phyloP scores from a whole-genome alignment of 108 stramenopile species.

The Fragilariopsis cylindrus region DNA sequence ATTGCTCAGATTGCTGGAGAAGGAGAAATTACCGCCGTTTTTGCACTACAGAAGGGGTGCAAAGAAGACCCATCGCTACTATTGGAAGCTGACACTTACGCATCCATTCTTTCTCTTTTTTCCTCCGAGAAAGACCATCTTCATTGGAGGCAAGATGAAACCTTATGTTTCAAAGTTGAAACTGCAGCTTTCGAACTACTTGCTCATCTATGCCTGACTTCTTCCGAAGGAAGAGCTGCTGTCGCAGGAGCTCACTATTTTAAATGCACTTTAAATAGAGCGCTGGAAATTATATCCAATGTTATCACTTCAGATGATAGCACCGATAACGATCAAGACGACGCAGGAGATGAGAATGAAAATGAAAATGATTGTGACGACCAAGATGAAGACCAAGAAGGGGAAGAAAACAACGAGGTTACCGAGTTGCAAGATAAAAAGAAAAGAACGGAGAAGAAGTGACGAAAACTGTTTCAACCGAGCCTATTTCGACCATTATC shows the following conservation, averaged over 20 bases:
- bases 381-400: constrained; percentile 20
- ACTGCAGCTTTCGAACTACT: constrained; percentile 40
- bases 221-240: constrained; percentile 40
- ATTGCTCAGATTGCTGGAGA: constrained; percentile 77
- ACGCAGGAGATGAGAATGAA: constrained; percentile 11
- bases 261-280: constrained; percentile 31
- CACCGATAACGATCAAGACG: constrained; percentile 1
- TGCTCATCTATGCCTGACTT: constrained; percentile 36
- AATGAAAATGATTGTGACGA: constrained; percentile 6
- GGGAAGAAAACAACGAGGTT: not conserved
- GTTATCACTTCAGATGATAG: constrained; percentile 10
- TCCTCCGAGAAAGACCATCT: constrained; percentile 25
- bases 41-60: constrained; percentile 64
- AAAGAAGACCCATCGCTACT: constrained; percentile 54
- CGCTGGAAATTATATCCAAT: constrained; percentile 29
- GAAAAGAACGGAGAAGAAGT: constrained; percentile 9
- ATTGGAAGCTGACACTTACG: constrained; percentile 63
- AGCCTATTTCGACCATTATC: constrained; percentile 24
- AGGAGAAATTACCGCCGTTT: constrained; percentile 62
- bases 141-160: constrained; percentile 31
- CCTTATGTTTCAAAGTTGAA: constrained; percentile 28
- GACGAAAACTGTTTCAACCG: constrained; percentile 13
- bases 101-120: constrained; percentile 58
- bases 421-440: no score
- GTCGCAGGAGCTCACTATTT: constrained; percentile 32